Evolutionary conservation across 139 green algal genomes (phyloP).

Genomic region (Micromonas pusilla): DNA sequence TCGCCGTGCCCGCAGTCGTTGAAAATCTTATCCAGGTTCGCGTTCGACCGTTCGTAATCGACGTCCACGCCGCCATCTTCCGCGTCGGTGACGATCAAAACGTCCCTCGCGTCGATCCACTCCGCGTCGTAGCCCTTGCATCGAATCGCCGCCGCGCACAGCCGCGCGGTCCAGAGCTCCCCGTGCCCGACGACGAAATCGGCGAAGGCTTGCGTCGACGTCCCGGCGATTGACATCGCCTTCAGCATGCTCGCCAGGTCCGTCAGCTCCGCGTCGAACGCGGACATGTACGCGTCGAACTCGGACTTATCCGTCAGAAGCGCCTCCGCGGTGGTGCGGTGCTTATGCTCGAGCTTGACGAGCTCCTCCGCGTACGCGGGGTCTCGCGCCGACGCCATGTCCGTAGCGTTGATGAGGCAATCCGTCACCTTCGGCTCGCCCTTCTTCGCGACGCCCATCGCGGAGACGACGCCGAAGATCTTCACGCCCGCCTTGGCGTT

Average conservation of each 20-base stretch:
- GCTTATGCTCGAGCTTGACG: conserved; percentile 77
- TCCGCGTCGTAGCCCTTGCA: conserved; percentile 49
- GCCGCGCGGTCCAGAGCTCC: conserved; percentile 91
- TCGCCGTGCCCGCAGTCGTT: conserved; percentile 29
- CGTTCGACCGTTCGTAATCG: conserved; percentile 65
- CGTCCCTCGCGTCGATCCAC: conserved; percentile 90
- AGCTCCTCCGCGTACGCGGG: conserved; percentile 76
- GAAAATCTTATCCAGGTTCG: conserved; percentile 65
- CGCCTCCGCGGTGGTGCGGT: conserved; percentile 68
- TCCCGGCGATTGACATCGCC: conserved; percentile 67
- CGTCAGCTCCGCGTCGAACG: conserved; percentile 73
- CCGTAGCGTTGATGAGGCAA: conserved; percentile 83
- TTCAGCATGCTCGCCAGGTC: conserved; percentile 93
- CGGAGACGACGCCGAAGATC: conserved; percentile 43
- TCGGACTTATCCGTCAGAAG: conserved; percentile 50
- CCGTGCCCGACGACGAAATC: conserved; percentile 96
- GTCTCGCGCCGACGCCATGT: conserved; percentile 56
- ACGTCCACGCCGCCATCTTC: conserved; percentile 69
- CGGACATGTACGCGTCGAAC: conserved; percentile 55
- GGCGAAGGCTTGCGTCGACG: conserved; percentile 78
- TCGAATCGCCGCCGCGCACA: conserved; percentile 59
- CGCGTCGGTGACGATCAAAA: conserved; percentile 66
- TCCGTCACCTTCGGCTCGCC: conserved; percentile 76
- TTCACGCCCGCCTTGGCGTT: conserved; percentile 34
- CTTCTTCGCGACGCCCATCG: conserved; percentile 31